Base-by-base conservation (phyloP, 2,329 filamentous ascomycete species). In the Didymellaceae sp. region DNA sequence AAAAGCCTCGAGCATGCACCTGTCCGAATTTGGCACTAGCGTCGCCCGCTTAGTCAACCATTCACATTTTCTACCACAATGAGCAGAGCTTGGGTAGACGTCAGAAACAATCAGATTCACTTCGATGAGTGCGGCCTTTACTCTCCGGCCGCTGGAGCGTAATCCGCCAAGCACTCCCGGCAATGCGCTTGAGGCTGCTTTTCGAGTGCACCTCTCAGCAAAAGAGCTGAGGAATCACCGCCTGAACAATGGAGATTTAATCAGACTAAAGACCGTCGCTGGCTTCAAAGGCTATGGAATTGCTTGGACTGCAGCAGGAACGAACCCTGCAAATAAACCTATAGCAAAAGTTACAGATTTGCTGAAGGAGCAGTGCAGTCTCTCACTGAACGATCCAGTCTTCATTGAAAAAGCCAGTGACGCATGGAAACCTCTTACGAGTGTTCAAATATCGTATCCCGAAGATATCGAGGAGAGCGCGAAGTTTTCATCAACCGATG, bases 301-400 rank as follows among this genome's bases (percentile, higher is more conserved):
- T 61, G 84, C 82, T 9, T 88, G 85, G 85, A 74, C 78, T 31
- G 81, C 83, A 3, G 67, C 78, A 26, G 76, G 78, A 48, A 72
- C 72, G 2, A 76, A 75, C 22, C 55, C 67, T 16, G 68, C 67
- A 16, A 72, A 67, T 49, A 74, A 73, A 46, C 62, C 65, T 3
- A 68, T 74, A 37, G 71, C 68, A 18, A 92, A 78, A 84, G 90
- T 77, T 86, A 75, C 89, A 17, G 86, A 89, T 55, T 79, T 84
- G 5, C 84, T 95, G 45, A 87, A 89, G 55, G 86, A 89, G 26
- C 82, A 84, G 6, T 88, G 88, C 59, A 84, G 84, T 1, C 82
- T 96, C 61, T 87, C 87, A 54, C 77, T 94, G 4, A 13, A 67
- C 13, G 69, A 72, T 20, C 57, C 58, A 6, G 77, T 95, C 38